Conservation (phyloP, 345 rosid species). For the Euphorbia lathyris region DNA sequence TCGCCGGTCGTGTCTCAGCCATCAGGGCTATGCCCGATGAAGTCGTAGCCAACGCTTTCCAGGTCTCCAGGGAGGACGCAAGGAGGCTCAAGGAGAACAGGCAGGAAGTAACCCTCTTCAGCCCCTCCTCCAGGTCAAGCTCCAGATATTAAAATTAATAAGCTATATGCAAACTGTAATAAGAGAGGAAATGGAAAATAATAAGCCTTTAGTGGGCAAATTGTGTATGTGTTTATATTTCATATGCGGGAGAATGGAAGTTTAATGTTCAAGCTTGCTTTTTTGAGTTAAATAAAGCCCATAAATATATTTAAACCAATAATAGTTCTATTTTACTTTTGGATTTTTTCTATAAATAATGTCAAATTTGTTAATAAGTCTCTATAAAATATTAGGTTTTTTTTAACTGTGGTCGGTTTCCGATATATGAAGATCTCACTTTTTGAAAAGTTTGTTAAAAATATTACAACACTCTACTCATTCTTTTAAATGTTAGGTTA, state of each 20-base stretch:
- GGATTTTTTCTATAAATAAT: no score
- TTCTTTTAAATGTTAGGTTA: no score
- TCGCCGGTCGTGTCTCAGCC: constrained; percentile 31
- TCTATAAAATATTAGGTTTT: no score
- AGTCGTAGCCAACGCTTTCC: constrained; percentile 33
- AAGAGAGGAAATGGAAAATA: background rate
- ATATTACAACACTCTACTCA: no score
- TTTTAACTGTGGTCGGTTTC: no score
- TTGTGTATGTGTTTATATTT: background rate
- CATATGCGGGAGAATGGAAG: background rate
- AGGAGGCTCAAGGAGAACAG: constrained; percentile 29
- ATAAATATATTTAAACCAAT: no score
- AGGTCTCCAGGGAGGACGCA: constrained; percentile 33
- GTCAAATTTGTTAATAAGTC: no score
- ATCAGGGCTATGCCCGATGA: constrained; percentile 32
- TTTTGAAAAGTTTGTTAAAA: no score
- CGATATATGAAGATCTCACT: no score
- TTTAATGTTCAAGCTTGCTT: background rate
- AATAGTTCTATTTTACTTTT: no score
- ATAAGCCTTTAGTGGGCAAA: background rate
- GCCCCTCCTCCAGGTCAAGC: background rate
- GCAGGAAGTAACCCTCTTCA: constrained; percentile 4
- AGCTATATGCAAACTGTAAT: background rate
- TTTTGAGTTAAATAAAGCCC: background rate
- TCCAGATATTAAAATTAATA: background rate